These are phyloP conservation scores for Trapa bicornis DNA, from an alignment of 345 rosid species.

Conservation along the genomic window DNA sequence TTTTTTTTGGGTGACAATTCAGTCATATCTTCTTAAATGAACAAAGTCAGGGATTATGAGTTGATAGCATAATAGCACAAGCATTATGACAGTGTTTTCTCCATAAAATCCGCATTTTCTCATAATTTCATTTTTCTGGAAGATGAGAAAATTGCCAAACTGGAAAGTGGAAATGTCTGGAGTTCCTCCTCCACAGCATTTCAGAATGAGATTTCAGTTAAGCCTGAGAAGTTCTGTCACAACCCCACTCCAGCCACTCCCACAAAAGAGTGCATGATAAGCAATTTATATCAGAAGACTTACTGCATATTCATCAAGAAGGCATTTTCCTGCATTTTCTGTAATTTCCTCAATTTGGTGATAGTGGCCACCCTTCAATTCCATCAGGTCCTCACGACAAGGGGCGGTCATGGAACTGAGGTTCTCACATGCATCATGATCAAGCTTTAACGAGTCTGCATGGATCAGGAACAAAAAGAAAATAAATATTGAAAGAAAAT, in stretches of 20 bases:
- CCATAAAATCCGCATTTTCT: too few relatives aligned
- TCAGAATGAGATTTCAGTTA: background rate
- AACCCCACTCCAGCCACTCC: background rate
- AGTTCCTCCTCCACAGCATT: background rate
- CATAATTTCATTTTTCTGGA: background rate
- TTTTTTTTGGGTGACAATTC: too few relatives aligned
- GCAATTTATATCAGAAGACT: constrained; percentile 7
- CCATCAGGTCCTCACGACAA: constrained; percentile 66
- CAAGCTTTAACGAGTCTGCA: constrained; percentile 85
- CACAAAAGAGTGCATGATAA: background rate
- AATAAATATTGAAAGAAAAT: background rate
- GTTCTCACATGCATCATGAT: constrained; percentile 70
- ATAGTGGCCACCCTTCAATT: constrained; percentile 75
- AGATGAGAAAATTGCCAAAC: background rate
- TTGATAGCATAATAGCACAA: background rate
- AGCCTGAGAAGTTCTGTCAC: background rate
- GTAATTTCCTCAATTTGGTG: constrained; percentile 75
- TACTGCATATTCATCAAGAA: constrained; percentile 73
- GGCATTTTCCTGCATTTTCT: constrained; percentile 81
- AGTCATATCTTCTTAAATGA: background rate
- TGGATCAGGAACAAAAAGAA: constrained; percentile 5
- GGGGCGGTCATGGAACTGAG: constrained; percentile 77
- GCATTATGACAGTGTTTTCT: too few relatives aligned
- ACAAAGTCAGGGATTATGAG: background rate
- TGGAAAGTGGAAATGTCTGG: background rate